A percentile compares a stretch with the other conserved stretches of the same genome.
Conservation (phyloP, 192 early-diverging fungal genomes). For the Neocallimastix lanati region DNA sequence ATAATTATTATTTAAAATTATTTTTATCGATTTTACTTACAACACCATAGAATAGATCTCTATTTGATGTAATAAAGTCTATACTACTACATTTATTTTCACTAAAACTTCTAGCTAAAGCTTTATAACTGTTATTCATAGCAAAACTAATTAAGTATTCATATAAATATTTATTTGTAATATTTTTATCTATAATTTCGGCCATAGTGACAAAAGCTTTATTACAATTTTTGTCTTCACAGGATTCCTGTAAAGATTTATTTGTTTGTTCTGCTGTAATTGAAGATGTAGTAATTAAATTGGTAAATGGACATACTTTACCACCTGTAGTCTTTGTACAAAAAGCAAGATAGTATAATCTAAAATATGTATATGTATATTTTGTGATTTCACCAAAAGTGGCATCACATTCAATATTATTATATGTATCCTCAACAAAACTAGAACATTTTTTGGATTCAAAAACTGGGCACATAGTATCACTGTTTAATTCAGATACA, state of each 20-base stretch:
- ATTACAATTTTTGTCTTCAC: neutral
- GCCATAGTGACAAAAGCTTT: neutral
- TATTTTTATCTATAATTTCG: neutral
- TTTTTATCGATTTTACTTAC: neutral
- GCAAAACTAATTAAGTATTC: neutral
- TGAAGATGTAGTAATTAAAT: neutral
- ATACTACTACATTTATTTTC: neutral
- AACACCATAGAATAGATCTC: neutral
- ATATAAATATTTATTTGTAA: neutral
- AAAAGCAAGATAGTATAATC: no score
- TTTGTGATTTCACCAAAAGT: no score
- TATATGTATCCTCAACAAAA: no score
- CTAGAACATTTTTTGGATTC: no score
- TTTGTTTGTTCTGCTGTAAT: neutral
- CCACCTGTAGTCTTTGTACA: no score
- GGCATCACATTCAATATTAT: no score
- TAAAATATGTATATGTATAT: no score
- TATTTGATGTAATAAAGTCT: neutral
- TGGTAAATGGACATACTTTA: neutral
- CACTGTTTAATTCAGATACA: no score
- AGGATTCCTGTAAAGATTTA: neutral
- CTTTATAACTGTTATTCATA: neutral
- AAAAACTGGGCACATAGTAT: no score
- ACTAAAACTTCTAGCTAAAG: neutral
- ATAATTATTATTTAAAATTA: no score